Conservation (phyloP, 2,329 filamentous ascomycete genomes). For the Elsinoe perseae region DNA sequence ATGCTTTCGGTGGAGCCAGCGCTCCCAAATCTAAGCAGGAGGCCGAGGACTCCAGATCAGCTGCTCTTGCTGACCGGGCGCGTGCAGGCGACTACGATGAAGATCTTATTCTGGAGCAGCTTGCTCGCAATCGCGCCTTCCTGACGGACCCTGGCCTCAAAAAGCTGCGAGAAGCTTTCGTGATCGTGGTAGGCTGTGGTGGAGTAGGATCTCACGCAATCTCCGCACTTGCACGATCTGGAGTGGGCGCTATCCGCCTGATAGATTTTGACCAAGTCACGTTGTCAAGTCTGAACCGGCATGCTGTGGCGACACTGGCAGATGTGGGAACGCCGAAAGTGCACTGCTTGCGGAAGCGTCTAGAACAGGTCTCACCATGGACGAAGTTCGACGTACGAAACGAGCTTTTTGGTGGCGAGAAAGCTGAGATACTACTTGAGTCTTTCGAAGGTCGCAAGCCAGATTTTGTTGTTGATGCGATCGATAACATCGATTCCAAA, state of each 20-base stretch:
- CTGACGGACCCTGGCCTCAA: constrained; percentile 72
- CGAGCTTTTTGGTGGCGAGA: constrained; percentile 67
- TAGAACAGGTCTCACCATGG: constrained; percentile 88
- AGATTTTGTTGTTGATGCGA: constrained; percentile 90
- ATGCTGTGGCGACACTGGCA: constrained; percentile 85
- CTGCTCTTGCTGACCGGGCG: constrained; percentile 52
- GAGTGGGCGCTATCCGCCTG: constrained; percentile 77
- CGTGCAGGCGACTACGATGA: constrained; percentile 59
- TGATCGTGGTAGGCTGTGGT: constrained; percentile 86
- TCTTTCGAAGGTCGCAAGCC: constrained; percentile 57
- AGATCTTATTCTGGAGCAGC: constrained; percentile 86
- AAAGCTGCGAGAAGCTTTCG: constrained; percentile 71
- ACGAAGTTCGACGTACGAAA: constrained; percentile 78
- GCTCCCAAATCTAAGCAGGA: constrained; percentile 30
- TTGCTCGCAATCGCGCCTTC: constrained; percentile 88
- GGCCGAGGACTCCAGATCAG: constrained; percentile 51
- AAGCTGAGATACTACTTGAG: constrained; percentile 59
- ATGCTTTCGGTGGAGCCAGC: constrained; percentile 47
- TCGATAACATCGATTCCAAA: constrained; percentile 97
- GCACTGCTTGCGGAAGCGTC: constrained; percentile 65
- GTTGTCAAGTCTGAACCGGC: constrained; percentile 86
- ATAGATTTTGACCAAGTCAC: constrained; percentile 98
- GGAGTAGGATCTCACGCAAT: constrained; percentile 91
- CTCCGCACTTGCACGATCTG: constrained; percentile 78
- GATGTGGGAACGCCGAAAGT: constrained; percentile 94